Evolutionary conservation across 192 early-diverging fungal species (phyloP).

Genomic region (Chytriomyces sp.): DNA sequence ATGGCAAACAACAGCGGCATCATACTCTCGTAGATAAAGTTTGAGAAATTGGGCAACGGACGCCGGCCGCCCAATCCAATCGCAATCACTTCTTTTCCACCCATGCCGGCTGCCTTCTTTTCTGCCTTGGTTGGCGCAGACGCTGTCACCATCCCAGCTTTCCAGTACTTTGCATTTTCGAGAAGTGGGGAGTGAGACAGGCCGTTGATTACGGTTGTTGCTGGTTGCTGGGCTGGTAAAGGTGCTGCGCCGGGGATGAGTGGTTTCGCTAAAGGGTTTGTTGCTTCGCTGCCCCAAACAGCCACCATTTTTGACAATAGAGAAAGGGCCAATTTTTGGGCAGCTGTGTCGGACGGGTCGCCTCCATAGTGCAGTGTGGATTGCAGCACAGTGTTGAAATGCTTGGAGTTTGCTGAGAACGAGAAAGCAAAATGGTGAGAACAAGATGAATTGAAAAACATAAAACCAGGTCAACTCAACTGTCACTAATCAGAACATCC

Average conservation of each 20-base stretch:
- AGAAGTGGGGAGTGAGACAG: conserved; percentile 13
- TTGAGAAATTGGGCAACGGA: conserved; percentile 65
- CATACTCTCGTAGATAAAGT: conserved; percentile 77
- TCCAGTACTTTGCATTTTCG: conserved; percentile 14
- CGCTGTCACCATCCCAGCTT: background rate
- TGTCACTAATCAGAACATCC: conserved; percentile 70
- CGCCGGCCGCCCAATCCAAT: conserved; percentile 23
- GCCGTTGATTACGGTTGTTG: conserved; percentile 27
- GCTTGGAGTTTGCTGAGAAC: conserved; percentile 66
- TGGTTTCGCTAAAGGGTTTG: conserved; percentile 4
- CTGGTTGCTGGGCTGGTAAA: conserved; percentile 7
- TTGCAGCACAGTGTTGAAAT: conserved; percentile 67
- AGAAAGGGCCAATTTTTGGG: conserved; percentile 72
- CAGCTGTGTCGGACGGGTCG: conserved; percentile 64
- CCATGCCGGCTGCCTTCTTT: conserved; percentile 24
- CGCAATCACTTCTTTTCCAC: conserved; percentile 29
- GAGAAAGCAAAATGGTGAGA: background rate
- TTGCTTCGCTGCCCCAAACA: conserved; percentile 59
- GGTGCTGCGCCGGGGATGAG: background rate
- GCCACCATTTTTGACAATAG: conserved; percentile 71
- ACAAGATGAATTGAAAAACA: conserved; percentile 60
- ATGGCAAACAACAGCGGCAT: conserved; percentile 76
- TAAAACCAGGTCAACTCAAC: conserved; percentile 58
- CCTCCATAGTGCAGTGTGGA: conserved; percentile 70
- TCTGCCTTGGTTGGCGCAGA: conserved; percentile 38